Evolutionary conservation across 441 rosid genomes (phyloP), one percentile per base, ranked within the genome.

Genomic region (Daphne laureola): DNA sequence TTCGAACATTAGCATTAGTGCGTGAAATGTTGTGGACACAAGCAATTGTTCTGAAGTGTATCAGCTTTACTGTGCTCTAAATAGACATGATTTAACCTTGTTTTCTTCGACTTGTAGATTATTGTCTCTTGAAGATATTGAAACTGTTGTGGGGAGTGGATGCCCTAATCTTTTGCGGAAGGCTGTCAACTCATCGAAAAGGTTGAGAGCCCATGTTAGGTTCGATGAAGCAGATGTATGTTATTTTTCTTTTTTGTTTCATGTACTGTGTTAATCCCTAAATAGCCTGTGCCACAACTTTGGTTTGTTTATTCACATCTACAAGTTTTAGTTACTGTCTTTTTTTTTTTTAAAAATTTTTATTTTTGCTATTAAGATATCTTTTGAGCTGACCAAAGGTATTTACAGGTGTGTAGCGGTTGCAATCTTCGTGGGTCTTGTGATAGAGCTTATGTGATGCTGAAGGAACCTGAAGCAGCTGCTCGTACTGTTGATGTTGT

Each of bases 151-250:
- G 61, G 83, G 80, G 59, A 59, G 64, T 63, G 99, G 99, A 40
- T 93, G 98, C 45, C 97, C 97, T 53, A 87, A 80, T 76, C 80
- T 83, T 67, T 61, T 81, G 14, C 76, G 96, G 12, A 89, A 89
- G 65, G 65, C 72, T 43, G 97, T 87, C 1, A 89, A 90, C 64
- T 93, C 98, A 0, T 75, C 88, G 0, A 93, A 93, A 68, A 83
- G 98, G 78, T 72, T 93, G 76, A 79, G 98, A 69, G 84, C 78
- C 55, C 63, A 72, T 58, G 67, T 70, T 55, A 55, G 55, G 18
- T 68, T 87, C 40, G 89, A 89, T 14, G 98, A 93, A 79, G 97
- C 79, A 65, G 95, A 89, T 65, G 98, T 93, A 78, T 63, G 87
- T 64, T 36, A 17, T 49, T 43, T 11, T 14, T 52, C 35, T 12